These are phyloP conservation scores for Podaxis mareebaensis DNA, from an alignment of 768 basidiomycete genomes.

Conservation along the genomic window DNA sequence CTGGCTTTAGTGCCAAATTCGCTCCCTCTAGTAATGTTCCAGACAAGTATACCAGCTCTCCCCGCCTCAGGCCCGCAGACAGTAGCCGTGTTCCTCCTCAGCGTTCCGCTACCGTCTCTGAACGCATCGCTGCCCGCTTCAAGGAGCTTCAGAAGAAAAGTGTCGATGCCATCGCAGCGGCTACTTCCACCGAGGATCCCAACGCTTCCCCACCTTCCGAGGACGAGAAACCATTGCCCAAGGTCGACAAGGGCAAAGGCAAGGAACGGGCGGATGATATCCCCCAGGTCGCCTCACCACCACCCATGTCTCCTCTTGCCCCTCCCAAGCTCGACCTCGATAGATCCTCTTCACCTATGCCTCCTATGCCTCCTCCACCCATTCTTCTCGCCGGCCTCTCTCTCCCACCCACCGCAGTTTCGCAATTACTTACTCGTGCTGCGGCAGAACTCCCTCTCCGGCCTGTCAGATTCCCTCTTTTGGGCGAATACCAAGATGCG, in stretches of 20 bases:
- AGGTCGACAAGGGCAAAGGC: slow-evolving; percentile 85
- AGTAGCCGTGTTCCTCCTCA: slow-evolving; percentile 45
- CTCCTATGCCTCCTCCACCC: slow-evolving; percentile 40
- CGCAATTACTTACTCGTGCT: slow-evolving; percentile 70
- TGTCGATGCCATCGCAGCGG: slow-evolving; percentile 34
- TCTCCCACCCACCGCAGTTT: slow-evolving; percentile 62
- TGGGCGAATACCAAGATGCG: slow-evolving; percentile 84
- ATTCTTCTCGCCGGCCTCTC: slow-evolving; percentile 78
- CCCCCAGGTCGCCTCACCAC: slow-evolving; percentile 51
- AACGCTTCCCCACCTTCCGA: slow-evolving; percentile 30
- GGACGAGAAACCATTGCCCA: slow-evolving; percentile 43
- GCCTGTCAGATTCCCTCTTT: slow-evolving; percentile 70
- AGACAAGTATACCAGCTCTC: slow-evolving; percentile 85
- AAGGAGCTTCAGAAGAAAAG: slow-evolving; percentile 73
- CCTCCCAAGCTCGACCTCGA: slow-evolving; percentile 44
- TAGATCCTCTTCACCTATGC: slow-evolving; percentile 27
- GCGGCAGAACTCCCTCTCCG: slow-evolving; percentile 70
- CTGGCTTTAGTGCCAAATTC: slow-evolving; percentile 70
- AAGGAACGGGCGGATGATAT: slow-evolving; percentile 49
- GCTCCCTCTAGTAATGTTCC: slow-evolving; percentile 64
- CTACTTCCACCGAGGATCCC: slow-evolving; percentile 32
- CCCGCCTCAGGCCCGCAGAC: slow-evolving; percentile 61
- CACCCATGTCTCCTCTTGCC: slow-evolving; percentile 61
- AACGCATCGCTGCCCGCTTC: slow-evolving; percentile 82
- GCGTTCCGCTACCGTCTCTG: slow-evolving; percentile 79